These are phyloP conservation scores for Phytopythium aichiense DNA, from an alignment of 352 stramenopile genomes.

Conservation along the genomic window DNA sequence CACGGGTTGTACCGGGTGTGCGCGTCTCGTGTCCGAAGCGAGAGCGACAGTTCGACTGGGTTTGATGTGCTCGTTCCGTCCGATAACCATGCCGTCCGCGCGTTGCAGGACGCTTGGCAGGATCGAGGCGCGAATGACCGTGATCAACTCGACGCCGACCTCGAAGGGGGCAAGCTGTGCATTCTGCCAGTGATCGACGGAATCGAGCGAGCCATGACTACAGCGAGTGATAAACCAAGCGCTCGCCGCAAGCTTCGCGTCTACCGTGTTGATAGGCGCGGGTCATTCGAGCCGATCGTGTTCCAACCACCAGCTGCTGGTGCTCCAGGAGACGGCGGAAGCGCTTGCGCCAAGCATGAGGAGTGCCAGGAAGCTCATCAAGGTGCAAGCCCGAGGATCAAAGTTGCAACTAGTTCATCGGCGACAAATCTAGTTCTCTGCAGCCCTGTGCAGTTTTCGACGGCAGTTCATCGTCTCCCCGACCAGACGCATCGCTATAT, in stretches of 20 bases:
- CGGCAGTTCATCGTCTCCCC: background rate
- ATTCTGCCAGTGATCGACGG: constrained; percentile 1
- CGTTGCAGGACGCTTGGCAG: constrained; percentile 9
- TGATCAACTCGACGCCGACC: background rate
- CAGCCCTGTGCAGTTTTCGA: background rate
- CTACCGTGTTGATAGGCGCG: background rate
- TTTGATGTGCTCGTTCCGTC: constrained; percentile 14
- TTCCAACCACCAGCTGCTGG: background rate
- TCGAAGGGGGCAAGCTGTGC: constrained; percentile 3
- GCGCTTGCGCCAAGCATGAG: background rate
- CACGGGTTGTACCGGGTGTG: constrained; percentile 26
- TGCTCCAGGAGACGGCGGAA: no score
- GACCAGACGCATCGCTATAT: background rate
- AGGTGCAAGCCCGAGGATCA: background rate
- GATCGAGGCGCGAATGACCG: background rate
- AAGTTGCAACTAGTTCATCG: background rate
- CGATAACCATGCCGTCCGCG: constrained; percentile 4
- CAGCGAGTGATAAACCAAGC: background rate
- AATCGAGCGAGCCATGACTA: background rate
- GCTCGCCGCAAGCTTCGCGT: background rate
- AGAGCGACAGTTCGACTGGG: background rate
- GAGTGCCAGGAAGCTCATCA: background rate
- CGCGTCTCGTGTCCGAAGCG: constrained; percentile 11
- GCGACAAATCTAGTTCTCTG: background rate
- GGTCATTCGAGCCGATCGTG: background rate